phyloP scores from a whole-genome alignment of 208 protist genomes.

The Novymonas esmeraldas region DNA sequence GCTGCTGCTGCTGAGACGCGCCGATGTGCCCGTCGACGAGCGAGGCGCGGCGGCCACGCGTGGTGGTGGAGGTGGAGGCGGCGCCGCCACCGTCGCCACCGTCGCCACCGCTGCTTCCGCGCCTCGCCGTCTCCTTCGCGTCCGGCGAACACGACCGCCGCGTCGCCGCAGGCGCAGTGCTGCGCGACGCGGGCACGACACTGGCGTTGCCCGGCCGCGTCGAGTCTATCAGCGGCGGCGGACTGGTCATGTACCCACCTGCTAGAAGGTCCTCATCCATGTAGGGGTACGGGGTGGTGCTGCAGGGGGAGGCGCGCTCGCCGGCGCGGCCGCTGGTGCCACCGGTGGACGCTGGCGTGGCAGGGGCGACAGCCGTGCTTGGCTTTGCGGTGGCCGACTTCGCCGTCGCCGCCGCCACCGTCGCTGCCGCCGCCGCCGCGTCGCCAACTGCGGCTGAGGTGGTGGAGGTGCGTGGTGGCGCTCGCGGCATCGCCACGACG shows the following conservation, averaged over 20 bases:
- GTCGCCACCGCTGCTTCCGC: no score
- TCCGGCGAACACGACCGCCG: no score
- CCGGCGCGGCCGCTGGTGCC: neutral
- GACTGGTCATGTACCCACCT: conserved; percentile 29
- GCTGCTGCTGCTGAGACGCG: neutral
- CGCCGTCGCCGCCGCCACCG: neutral
- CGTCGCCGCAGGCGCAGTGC: no score
- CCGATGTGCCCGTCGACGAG: conserved; percentile 6
- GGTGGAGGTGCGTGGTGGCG: neutral
- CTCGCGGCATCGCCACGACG: neutral
- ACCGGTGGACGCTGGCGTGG: no score
- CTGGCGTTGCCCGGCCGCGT: neutral
- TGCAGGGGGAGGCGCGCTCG: neutral
- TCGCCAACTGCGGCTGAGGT: neutral
- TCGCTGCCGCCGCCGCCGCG: neutral
- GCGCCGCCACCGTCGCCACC: no score
- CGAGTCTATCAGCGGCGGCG: conserved; percentile 7
- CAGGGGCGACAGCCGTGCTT: no score
- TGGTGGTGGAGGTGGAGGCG: no score
- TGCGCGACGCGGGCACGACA: neutral
- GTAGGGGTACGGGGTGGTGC: conserved; percentile 6
- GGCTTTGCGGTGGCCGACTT: neutral
- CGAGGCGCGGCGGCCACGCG: conserved; percentile 11
- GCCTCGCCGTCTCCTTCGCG: no score
- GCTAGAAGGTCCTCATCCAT: conserved; percentile 32